Evolutionary conservation across 192 early-diverging fungal genomes (phyloP), one percentile per base, ranked within the genome.

Genomic region (Radiomyces spectabilis): DNA sequence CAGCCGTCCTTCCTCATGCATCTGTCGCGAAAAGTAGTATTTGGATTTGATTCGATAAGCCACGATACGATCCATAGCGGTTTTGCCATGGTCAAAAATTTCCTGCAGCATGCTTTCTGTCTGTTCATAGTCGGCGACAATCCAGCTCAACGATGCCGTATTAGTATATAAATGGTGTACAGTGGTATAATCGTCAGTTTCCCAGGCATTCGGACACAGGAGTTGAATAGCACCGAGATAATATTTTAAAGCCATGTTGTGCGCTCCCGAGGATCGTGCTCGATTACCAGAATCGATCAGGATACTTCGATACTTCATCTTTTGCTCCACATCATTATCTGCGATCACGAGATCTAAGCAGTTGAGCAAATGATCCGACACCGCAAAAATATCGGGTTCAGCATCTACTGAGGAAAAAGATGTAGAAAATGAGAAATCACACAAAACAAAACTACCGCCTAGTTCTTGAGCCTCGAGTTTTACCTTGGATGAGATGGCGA

Each of bases 331-430:
- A 19, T 21, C 33, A 4, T 27, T 18, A 5, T n/a, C n/a, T n/a
- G n/a, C n/a, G n/a, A n/a, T n/a, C n/a, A 66, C 40, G 5, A 53
- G 21, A 21, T 50, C 37, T 47, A 53, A 16, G 18, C 57, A 58
- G 16, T 66, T 58, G 22, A 59, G 27, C 18, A 66, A 53, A 54
- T 66, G 64, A 13, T 66, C 64, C 6, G 64, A 40, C 5, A 59
- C 45, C 18, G 50, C 18, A 31, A 66, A 47, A 10, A 24, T 48
- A 13, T 66, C 64, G 5, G 22, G 31, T 16, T 40, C 38, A 2
- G 29, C 25, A 9, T 65, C 55, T 53, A n/a, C 32, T 13, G 5
- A 57, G 29, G 18, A n/a, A 39, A 16, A 37, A 38, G 21, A 51
- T 30, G n/a, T n/a, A n/a, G n/a, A 50, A 50, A 50, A 49, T 31